phyloP scores from a whole-genome alignment of 225 moss, liverwort and hornwort species.

The Ulota crispa region DNA sequence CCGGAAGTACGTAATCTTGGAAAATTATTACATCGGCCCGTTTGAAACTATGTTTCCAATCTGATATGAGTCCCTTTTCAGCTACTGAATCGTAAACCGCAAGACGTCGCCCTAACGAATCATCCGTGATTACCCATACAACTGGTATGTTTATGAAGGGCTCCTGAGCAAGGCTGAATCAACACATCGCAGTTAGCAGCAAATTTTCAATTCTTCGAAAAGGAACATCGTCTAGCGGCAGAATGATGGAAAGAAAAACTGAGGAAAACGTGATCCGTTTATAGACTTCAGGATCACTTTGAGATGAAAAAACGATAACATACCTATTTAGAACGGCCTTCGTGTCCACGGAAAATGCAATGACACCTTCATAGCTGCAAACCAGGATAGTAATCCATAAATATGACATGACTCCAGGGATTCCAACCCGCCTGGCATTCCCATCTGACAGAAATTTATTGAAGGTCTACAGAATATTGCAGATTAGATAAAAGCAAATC shows the following conservation, averaged over 20 bases:
- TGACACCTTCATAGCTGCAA: constrained; percentile 64
- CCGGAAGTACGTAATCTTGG: constrained; percentile 81
- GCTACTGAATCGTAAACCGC: constrained; percentile 32
- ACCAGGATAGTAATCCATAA: constrained; percentile 13
- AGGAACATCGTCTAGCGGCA: neutral
- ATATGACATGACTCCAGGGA: constrained; percentile 6
- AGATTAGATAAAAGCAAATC: neutral
- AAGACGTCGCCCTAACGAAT: constrained; percentile 57
- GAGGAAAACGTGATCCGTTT: neutral
- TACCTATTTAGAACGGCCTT: constrained; percentile 51
- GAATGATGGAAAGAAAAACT: neutral
- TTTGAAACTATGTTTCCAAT: constrained; percentile 70
- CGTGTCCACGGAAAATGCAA: constrained; percentile 51
- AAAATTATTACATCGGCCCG: constrained; percentile 79
- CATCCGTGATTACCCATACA: constrained; percentile 56
- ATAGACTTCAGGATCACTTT: neutral
- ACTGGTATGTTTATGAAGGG: constrained; percentile 57
- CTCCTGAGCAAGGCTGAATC: constrained; percentile 56
- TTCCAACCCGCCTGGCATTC: neutral
- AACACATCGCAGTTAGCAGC: constrained; percentile 10
- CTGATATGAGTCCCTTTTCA: constrained; percentile 33
- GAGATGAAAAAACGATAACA: neutral
- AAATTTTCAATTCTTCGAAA: constrained; percentile 6
- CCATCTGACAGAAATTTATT: constrained; percentile 1
- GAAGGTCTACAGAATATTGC: neutral